Evolutionary conservation across 2,329 filamentous ascomycete species (phyloP).

Genomic region (Orbilia brochopaga): DNA sequence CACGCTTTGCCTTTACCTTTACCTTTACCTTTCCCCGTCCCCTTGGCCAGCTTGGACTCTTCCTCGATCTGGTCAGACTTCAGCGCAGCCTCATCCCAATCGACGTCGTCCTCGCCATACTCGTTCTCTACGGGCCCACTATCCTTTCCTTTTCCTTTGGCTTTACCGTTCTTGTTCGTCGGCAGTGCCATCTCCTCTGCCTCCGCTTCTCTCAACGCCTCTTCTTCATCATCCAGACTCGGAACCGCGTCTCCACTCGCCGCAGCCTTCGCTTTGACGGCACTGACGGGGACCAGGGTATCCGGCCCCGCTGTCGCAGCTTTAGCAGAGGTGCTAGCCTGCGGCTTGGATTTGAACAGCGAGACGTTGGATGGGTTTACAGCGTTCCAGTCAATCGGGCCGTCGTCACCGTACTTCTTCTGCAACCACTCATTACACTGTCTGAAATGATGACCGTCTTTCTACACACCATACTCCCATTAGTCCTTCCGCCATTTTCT

Average conservation of each 20-base stretch:
- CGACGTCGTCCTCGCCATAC: slow-evolving; percentile 59
- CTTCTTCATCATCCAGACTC: slow-evolving; percentile 40
- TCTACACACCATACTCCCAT: slow-evolving; percentile 58
- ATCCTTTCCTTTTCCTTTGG: slow-evolving; percentile 42
- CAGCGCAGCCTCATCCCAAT: slow-evolving; percentile 53
- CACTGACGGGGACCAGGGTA: slow-evolving; percentile 15
- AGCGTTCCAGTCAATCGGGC: slow-evolving; percentile 83
- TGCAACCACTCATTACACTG: slow-evolving; percentile 85
- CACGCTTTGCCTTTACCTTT: slow-evolving; percentile 33
- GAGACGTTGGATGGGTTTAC: slow-evolving; percentile 56
- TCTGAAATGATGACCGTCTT: slow-evolving; percentile 80
- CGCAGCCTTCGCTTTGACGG: slow-evolving; percentile 20
- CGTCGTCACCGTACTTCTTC: slow-evolving; percentile 76
- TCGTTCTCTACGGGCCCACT: slow-evolving; percentile 55
- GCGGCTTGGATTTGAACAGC: slow-evolving; percentile 20
- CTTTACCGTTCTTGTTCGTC: slow-evolving; percentile 54
- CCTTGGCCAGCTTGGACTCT: slow-evolving; percentile 42
- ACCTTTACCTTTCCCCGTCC: slow-evolving; percentile 27
- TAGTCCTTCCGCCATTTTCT: not conserved
- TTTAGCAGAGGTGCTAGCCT: slow-evolving; percentile 20
- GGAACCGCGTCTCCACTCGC: slow-evolving; percentile 19
- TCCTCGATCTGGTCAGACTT: slow-evolving; percentile 52
- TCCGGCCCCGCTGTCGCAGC: slow-evolving; percentile 13
- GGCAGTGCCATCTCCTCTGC: slow-evolving; percentile 48
- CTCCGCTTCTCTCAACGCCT: slow-evolving; percentile 46